Base-by-base conservation (phyloP, 2,329 filamentous ascomycete species). In the Tolypocladium nubicola region DNA sequence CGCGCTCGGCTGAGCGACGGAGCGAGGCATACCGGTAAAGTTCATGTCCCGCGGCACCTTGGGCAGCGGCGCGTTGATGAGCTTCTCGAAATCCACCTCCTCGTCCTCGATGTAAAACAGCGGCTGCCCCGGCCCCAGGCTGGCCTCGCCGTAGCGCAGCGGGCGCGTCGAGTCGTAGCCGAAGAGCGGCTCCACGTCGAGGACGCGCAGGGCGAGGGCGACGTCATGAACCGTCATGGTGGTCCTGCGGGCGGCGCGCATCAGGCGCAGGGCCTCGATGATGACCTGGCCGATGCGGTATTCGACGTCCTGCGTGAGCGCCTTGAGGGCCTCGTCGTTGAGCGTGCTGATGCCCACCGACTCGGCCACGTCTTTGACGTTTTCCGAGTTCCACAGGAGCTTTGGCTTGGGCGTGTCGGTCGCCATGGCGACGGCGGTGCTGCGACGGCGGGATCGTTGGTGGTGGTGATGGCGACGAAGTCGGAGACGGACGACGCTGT, bases 101-200 rank as follows among this genome's bases (percentile, higher is more conserved):
- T 99, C 94, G 70, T 99, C 94, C 68, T 99, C 94, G 41, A 99
- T 88, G 70, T 99, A 99, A 73, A 93, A 99, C 26, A 99, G 77
- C 56, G 93, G 91, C 73, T 99, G 94, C 11, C 93, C 92, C 16
- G 92, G 91, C 0, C 94, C 94, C 60, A 99, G 77, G 58, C 89
- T 95, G 3, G 94, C 94, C 73, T 99, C 94, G 55, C 94, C 94
- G 68, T 95, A 99, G 56, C 89, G 84, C 65, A 99, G 76, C 33
- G 92, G 90, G 55, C 93, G 81, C 47, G 90, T 94, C 39, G 91
- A 92, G 69, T 97, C 93, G 74, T 99, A 99, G 23, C 94, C 94
- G 68, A 97, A 97, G 1, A 97, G 81, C 1, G 94, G 94, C 73
- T 99, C 94, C 30, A 97, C 89, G 66, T 97, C 91, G 54, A 99